Base-by-base conservation (phyloP, 176 grass and related monocot species). In the Oryza longistaminata region DNA sequence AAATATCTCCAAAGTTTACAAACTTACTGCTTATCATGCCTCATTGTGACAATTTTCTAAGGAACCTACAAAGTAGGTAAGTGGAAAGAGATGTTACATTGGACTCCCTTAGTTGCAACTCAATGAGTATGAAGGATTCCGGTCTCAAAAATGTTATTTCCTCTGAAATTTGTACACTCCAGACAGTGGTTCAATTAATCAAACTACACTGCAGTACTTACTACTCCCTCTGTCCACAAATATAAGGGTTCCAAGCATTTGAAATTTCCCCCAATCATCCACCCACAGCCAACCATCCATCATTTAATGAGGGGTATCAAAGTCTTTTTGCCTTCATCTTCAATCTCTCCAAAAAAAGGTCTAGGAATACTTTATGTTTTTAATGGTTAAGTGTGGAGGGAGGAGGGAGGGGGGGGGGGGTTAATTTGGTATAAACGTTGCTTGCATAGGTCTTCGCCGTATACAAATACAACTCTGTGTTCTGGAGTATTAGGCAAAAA, bases 401-500 rank as follows among this genome's bases (percentile, higher is more conserved):
- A 3, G 29, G 29, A 2, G 29, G 0, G 35, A 1, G 5, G 35
- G 35, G 35, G 6, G 35, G 35, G 35, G 35, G 35, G 6, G 35
- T 37, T 15, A 13, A 14, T 46, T 40, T 27, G 11, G 24, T 68
- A 68, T 19, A 83, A 45, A 37, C 24, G n/a, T 66, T 10, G 4
- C 19, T 16, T 25, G 21, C 15, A 75, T 67, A 17, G 0, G 2
- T 60, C 35, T 45, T 27, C 73, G 21, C 14, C 15, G 53, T 31
- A 3, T 27, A 70, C 26, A 55, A 40, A 42, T 11, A 25, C 39
- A 65, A 5, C 35, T 5, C 2, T 17, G 39, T 13, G 62, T 40
- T 74, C 69, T 69, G 29, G 29, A 31, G 29, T 31, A 76, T 68
- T 22, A 83, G 61, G 22, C 22, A 67, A 44, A 70, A 70, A 35